phyloP scores from a whole-genome alignment of 108 stramenopile species.

The Cyclostephanos invisitatus region DNA sequence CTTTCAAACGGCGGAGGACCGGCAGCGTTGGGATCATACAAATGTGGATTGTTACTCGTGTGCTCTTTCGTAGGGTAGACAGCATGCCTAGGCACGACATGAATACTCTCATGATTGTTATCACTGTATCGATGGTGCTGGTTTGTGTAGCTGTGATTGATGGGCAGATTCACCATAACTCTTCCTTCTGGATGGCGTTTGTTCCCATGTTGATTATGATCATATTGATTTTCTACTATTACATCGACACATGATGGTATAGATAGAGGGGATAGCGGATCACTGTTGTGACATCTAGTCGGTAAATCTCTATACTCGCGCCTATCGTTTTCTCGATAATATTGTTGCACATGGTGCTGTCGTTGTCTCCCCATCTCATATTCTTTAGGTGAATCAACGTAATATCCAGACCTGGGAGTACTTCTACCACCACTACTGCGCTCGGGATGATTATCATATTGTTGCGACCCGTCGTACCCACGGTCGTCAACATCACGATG shows the following conservation, averaged over 20 bases:
- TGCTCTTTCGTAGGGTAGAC: background rate
- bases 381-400: background rate
- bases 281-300: background rate
- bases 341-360: background rate
- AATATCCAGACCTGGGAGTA: background rate
- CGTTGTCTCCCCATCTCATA: background rate
- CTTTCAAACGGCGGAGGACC: slow-evolving; percentile 13
- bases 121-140: background rate
- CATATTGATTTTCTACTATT: background rate
- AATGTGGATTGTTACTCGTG: background rate
- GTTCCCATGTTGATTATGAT: background rate
- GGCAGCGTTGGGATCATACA: background rate
- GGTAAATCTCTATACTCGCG: background rate
- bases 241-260: slow-evolving; percentile 2
- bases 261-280: slow-evolving; percentile 1
- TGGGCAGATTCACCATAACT: background rate
- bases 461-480: background rate
- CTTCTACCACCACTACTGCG: background rate
- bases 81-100: background rate
- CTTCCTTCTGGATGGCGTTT: background rate
- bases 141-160: background rate
- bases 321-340: background rate
- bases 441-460: background rate
- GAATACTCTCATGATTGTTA: background rate
- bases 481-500: background rate